Evolutionary conservation across 2,329 filamentous ascomycete species (phyloP).

Genomic region (Aspergillus pseudoviridinutans): DNA sequence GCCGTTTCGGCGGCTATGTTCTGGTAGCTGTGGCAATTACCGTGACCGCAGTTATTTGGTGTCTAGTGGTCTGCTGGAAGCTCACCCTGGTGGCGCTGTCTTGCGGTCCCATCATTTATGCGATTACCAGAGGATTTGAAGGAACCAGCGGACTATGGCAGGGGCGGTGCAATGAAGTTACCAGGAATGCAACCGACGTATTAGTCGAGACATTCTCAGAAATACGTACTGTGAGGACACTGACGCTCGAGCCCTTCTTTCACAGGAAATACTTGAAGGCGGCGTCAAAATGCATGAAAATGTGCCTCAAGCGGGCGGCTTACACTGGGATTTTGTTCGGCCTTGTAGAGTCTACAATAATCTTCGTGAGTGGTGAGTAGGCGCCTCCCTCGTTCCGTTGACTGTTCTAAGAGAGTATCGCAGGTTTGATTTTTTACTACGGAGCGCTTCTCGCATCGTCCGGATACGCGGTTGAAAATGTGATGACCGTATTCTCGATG

Average conservation of each 20-base stretch:
- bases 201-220: conserved; percentile 74
- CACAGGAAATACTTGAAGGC: conserved; percentile 56
- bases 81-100: conserved; percentile 72
- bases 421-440: conserved; percentile 78
- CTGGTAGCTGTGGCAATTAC: conserved; percentile 67
- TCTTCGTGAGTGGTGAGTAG: conserved; percentile 58
- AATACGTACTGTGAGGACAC: conserved; percentile 70
- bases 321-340: conserved; percentile 72
- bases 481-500: conserved; percentile 74
- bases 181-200: conserved; percentile 57
- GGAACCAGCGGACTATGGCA: conserved; percentile 69
- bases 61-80: conserved; percentile 70
- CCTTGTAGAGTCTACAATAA: conserved; percentile 67
- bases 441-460: conserved; percentile 61
- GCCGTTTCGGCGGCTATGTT: conserved; percentile 68
- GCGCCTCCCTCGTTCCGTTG: too few relatives aligned
- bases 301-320: conserved; percentile 63
- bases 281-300: conserved; percentile 49
- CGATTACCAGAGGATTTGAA: conserved; percentile 63
- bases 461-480: conserved; percentile 50
- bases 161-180: conserved; percentile 58
- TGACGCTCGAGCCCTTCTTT: conserved; percentile 73
- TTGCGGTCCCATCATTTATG: conserved; percentile 64
- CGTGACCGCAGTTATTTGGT: conserved; percentile 67
- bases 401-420: conserved; percentile 7